Base-by-base conservation (phyloP, 371 early-diverging fungal species). In the Lichtheimia ramosa region DNA sequence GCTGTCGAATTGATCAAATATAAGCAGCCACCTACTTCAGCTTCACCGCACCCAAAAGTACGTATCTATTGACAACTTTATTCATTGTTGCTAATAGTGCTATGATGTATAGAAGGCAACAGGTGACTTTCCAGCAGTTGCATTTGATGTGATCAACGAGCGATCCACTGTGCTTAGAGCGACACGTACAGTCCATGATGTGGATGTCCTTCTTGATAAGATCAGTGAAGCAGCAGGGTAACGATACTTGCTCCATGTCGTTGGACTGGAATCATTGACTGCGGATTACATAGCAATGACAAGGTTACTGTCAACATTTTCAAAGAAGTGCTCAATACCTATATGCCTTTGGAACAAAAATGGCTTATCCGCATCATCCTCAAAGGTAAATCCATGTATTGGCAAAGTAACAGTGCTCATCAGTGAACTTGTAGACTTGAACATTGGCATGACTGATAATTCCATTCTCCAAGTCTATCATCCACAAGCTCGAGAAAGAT, bases 321-420 rank as follows among this genome's bases (percentile, higher is more conserved):
- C 41, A 69, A 73, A 40, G 66, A 62, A 24, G 74, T 90, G 18
- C 73, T 86, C 18, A 71, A 73, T 18, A 54, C 77, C 39, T 88
- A 82, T 58, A 83, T 89, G 4, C 66, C 90, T 0, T 60, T 75
- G 27, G 90, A 92, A 60, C 88, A 90, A 64, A 83, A 83, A 48
- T 92, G 93, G 93, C 65, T 91, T 3, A 81, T 85, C 12, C 78
- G 91, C 3, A 86, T 91, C 48, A 87, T 92, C 28, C 62, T 89
- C 16, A 89, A 88, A 77, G 84, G 87, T 87, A 61, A 34, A 25
- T 28, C 43, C 49, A 21, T 15, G 20, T 24, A 41, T 23, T 27
- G 13, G n/a, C n/a, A 52, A 13, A 23, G 52, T 8, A 20, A 0
- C 10, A 15, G 2, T 20, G 51, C 13, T 28, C 7, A 14, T 27